Evolutionary conservation across 768 basidiomycete species (phyloP).

Genomic region (Neoboletus brunneissimus): DNA sequence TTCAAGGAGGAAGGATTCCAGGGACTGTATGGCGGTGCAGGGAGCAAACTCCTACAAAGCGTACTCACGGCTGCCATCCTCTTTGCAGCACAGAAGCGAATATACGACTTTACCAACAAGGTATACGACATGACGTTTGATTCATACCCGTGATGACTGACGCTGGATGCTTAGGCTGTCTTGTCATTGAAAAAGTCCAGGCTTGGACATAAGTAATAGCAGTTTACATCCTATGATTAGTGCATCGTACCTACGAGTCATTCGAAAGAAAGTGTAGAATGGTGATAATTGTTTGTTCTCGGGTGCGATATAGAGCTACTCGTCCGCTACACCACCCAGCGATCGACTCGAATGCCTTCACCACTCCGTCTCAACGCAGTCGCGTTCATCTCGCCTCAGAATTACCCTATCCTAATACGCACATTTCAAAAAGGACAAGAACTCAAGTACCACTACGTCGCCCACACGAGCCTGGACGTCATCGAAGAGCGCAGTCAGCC

Average conservation of each 20-base stretch:
- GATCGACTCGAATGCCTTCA: slow-evolving; percentile 49
- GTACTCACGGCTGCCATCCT: slow-evolving; percentile 92
- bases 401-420: slow-evolving; percentile 73
- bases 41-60: slow-evolving; percentile 86
- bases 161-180: slow-evolving; percentile 10
- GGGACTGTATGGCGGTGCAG: slow-evolving; percentile 85
- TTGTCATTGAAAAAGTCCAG: slow-evolving; percentile 8
- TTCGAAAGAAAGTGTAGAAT: background rate
- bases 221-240: background rate
- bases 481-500: slow-evolving; percentile 85
- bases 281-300: background rate
- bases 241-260: background rate
- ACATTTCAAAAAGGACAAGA: slow-evolving; percentile 61
- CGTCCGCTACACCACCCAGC: background rate
- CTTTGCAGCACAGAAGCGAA: slow-evolving; percentile 84
- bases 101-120: slow-evolving; percentile 69
- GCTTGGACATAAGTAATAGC: background rate
- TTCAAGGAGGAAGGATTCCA: slow-evolving; percentile 73
- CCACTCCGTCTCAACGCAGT: slow-evolving; percentile 75
- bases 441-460: slow-evolving; percentile 88
- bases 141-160: background rate
- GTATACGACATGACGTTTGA: slow-evolving; percentile 16
- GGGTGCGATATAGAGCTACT: background rate
- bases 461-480: slow-evolving; percentile 86
- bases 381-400: slow-evolving; percentile 82